Evolutionary conservation across 371 early-diverging fungal genomes (phyloP).

Genomic region (Mortierella sp.): DNA sequence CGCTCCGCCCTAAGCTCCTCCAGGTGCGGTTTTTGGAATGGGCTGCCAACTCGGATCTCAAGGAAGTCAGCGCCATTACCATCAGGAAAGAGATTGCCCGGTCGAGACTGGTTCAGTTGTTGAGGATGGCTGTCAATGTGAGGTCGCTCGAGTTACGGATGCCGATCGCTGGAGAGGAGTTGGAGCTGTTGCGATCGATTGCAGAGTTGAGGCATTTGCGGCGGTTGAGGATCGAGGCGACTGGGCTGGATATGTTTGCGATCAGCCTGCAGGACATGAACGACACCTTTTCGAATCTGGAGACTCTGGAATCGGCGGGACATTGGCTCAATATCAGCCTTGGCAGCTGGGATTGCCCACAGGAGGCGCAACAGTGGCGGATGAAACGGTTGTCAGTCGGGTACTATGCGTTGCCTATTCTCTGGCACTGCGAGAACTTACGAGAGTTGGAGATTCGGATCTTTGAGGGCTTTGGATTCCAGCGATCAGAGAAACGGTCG

Average conservation of each 20-base stretch:
- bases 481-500: conserved; percentile 7
- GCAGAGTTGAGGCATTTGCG: neutral
- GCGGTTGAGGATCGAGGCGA: conserved; percentile 6
- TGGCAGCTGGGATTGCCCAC: neutral
- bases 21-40: conserved; percentile 5
- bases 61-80: conserved; percentile 9
- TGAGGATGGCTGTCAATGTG: conserved; percentile 1
- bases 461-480: conserved; percentile 9
- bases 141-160: conserved; percentile 1
- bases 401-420: conserved; percentile 6
- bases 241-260: conserved; percentile 6
- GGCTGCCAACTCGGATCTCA: conserved; percentile 12
- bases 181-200: neutral
- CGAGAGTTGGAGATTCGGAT: conserved; percentile 3
- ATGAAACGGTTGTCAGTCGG: conserved; percentile 1
- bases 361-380: conserved; percentile 1
- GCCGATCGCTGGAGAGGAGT: neutral
- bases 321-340: neutral
- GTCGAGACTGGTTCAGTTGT: neutral
- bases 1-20: neutral
- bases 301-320: neutral
- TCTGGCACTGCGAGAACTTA: neutral
- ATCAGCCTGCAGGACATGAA: neutral
- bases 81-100: conserved; percentile 4
- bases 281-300: neutral